phyloP scores from a whole-genome alignment of 345 rosid genomes.

The Arabidopsis arenosa region DNA sequence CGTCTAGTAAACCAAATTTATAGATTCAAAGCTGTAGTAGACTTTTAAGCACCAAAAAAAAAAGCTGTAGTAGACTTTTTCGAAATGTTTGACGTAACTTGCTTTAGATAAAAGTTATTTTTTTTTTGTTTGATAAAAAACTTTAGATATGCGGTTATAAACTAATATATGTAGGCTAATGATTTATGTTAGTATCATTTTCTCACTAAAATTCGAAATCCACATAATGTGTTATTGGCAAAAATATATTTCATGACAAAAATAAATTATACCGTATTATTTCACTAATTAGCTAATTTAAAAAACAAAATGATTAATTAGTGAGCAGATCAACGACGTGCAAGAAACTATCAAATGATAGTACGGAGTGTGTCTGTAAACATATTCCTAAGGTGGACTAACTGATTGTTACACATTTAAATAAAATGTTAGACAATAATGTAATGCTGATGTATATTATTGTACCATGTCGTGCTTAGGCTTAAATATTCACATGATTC shows the following conservation, averaged over 20 bases:
- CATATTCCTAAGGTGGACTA: not conserved
- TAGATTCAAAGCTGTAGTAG: not conserved
- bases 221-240: too few species aligned
- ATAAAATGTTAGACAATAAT: not conserved
- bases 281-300: not conserved
- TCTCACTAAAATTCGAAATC: too few species aligned
- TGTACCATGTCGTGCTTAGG: slow-evolving; percentile 22
- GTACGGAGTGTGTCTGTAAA: not conserved
- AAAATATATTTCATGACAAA: not conserved
- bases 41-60: too few species aligned
- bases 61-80: not conserved
- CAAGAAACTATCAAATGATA: slow-evolving; percentile 7
- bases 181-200: not conserved
- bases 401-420: slow-evolving; percentile 7
- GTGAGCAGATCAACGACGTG: slow-evolving; percentile 16
- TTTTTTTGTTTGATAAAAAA: too few species aligned
- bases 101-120: not conserved
- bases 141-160: not conserved
- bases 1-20: not conserved
- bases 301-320: not conserved
- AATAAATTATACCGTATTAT: not conserved
- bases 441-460: slow-evolving; percentile 3
- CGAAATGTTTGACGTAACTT: not conserved
- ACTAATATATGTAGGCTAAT: too few species aligned
- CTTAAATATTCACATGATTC: not conserved